A percentile compares a stretch with the other conserved stretches of the same genome.
Evolutionary conservation across 2,329 filamentous ascomycete species (phyloP).

Genomic region (Claviceps spartinae): DNA sequence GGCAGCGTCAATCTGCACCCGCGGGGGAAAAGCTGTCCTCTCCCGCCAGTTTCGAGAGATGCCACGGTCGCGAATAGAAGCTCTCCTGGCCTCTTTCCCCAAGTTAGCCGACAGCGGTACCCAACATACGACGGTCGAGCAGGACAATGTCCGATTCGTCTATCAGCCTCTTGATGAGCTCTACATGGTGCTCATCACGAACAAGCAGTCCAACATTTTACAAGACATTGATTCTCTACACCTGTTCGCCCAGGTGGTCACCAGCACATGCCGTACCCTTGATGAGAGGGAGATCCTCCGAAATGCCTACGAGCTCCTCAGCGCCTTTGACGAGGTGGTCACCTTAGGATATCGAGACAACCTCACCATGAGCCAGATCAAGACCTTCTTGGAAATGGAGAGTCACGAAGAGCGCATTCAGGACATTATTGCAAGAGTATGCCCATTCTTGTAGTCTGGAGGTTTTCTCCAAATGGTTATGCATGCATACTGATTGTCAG

Average conservation of each 20-base stretch:
- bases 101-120: constrained; percentile 93
- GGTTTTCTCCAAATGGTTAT: not conserved
- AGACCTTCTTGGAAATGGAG: constrained; percentile 98
- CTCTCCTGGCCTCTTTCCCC: constrained; percentile 88
- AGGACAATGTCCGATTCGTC: constrained; percentile 98
- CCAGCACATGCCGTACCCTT: constrained; percentile 87
- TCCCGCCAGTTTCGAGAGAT: constrained; percentile 97
- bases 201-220: constrained; percentile 96
- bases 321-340: constrained; percentile 93
- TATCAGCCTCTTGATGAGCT: constrained; percentile 98
- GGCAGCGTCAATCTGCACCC: constrained; percentile 96
- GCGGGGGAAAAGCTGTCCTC: constrained; percentile 94
- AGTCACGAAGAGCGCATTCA: constrained; percentile 98
- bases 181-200: constrained; percentile 99
- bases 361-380: constrained; percentile 90
- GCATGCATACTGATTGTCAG: constrained; percentile 12
- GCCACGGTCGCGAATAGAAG: constrained; percentile 91
- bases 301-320: constrained; percentile 92
- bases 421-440: constrained; percentile 85
- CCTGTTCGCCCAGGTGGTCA: constrained; percentile 93
- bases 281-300: constrained; percentile 91
- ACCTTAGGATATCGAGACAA: constrained; percentile 95
- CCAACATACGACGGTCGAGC: constrained; percentile 95
- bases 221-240: constrained; percentile 98
- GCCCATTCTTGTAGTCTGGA: constrained; percentile 10